Base-by-base conservation (phyloP, 306 rosid genomes). In the Albizia julibrissin region DNA sequence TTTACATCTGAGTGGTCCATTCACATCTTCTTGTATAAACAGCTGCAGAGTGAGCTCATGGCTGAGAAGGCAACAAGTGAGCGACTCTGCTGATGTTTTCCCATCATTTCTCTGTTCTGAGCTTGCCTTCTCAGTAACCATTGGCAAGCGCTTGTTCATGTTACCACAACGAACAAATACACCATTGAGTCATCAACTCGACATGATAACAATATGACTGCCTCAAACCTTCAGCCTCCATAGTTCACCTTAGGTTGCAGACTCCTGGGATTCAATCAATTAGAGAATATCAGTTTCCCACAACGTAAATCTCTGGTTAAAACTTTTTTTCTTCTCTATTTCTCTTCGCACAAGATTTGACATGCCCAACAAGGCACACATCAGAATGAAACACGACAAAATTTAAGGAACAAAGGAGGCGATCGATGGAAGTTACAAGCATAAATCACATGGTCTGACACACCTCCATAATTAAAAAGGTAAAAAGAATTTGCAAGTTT, bases 211-310 rank as follows among this genome's bases (percentile, higher is more conserved):
- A 70, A 22, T 1, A 42, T 12, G 19, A n/a, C 19, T 21, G 33
- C 74, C 44, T 69, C 74, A 69, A 22, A 42, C 52, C 52, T 42
- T 40, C 33, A 4, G 74, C 49, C 52, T 64, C 83, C 77, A 69
- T 47, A 72, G 52, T 59, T 69, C 77, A 72, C 74, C 84, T 70
- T 29, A 69, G 79, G 56, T 75, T 69, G 86, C 80, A 81, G 74
- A 74, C 56, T 75, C 87, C 90, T 87, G 86, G 71, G 84, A 81
- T 81, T 87, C 82, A 84, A 87, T 82, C 82, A 84, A 78, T 79
- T 18, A 62, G 33, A 74, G 76, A 72, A 58, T 3, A 84, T 79
- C 62, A 69, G 84, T 81, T 37, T 27, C 34, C 52, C 66, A 56
- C 40, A 74, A 64, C 15, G 68, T 72, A 5, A 18, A 74, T 24